Base-by-base conservation (phyloP, 208 protist genomes). In the Trypanosoma boissoni region DNA sequence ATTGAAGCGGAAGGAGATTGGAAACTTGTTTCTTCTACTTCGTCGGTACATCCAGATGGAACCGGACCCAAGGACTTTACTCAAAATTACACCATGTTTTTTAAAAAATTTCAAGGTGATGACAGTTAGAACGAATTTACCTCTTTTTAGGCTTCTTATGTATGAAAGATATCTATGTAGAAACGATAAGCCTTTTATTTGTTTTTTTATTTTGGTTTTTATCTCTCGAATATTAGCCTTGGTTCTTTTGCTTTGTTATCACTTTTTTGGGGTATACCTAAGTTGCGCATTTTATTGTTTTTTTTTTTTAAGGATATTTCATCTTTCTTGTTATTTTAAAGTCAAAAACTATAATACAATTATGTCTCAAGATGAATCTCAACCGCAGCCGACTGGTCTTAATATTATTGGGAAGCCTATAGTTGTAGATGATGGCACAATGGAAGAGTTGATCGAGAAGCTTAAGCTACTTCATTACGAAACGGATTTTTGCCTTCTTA, bases 1-100 rank as follows among this genome's bases (percentile, higher is more conserved):
- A 58, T 95, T 48, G 85, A 92, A 72, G 78, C 88, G 56, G 89
- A 95, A 34, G 89, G 89, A 2, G 83, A 78, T 51, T 95, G 89
- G 86, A 88, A 70, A 14, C 72, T 95, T 14, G 65, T 84, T 14
- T 88, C 85, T 4, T 81, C 80, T n/a, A 74, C 85, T 57, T 69
- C 83, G 28, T 75, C 74, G 26, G 80, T 24, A 21, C 14, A 68
- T 9, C 63, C 64, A 34, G 72, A 63, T 64, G 74, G 63, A 14
- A 45, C 78, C 32, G 61, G 80, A 14, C 78, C 87, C 57, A 85
- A 91, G 32, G 72, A 85, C 49, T 80, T 73, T 54, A 56, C 76
- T 14, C 79, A 90, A 59, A 73, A 78, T 58, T 84, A 92, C 74
- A 86, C 84, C 26, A 45, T 95, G 21, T 86, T 91, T 57, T 86